phyloP scores from a whole-genome alignment of 2,329 filamentous ascomycete species.

The Parascedosporium putredinis region DNA sequence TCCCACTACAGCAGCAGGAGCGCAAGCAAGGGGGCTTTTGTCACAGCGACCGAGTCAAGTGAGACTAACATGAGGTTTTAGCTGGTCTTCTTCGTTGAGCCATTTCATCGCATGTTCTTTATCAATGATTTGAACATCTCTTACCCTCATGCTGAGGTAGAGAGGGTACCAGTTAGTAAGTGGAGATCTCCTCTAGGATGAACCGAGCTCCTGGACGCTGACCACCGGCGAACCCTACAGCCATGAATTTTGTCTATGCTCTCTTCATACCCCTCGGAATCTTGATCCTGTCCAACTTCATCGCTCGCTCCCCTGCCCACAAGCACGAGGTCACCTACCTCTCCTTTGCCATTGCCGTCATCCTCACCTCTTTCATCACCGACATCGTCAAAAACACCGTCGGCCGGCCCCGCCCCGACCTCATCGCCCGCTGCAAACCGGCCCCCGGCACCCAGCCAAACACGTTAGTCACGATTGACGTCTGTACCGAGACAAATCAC shows the following conservation, averaged over 20 bases:
- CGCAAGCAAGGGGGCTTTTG: not conserved
- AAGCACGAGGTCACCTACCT: conserved; percentile 81
- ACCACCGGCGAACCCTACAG: conserved; percentile 21
- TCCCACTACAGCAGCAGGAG: not conserved
- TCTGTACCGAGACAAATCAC: conserved; percentile 62
- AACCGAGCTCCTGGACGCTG: not conserved
- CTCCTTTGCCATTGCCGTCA: conserved; percentile 65
- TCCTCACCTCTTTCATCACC: conserved; percentile 73
- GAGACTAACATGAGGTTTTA: conserved; percentile 9
- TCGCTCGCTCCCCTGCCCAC: conserved; percentile 54
- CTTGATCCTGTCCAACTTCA: conserved; percentile 54
- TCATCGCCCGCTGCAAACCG: conserved; percentile 71
- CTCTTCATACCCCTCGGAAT: conserved; percentile 58
- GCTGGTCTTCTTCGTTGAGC: conserved; percentile 43
- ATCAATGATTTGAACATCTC: conserved; percentile 76
- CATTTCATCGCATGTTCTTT: conserved; percentile 92
- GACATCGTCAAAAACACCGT: conserved; percentile 86
- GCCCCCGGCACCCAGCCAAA: conserved; percentile 33
- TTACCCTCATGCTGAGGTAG: conserved; percentile 74
- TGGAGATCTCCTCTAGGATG: conserved; percentile 11
- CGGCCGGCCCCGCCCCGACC: conserved; percentile 56
- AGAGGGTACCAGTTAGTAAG: conserved; percentile 72
- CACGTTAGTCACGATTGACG: conserved; percentile 50
- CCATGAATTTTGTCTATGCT: conserved; percentile 71
- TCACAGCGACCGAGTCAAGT: too few relatives aligned